phyloP scores from a whole-genome alignment of 2,329 filamentous ascomycete genomes.

The Aspergillus sclerotialis region DNA sequence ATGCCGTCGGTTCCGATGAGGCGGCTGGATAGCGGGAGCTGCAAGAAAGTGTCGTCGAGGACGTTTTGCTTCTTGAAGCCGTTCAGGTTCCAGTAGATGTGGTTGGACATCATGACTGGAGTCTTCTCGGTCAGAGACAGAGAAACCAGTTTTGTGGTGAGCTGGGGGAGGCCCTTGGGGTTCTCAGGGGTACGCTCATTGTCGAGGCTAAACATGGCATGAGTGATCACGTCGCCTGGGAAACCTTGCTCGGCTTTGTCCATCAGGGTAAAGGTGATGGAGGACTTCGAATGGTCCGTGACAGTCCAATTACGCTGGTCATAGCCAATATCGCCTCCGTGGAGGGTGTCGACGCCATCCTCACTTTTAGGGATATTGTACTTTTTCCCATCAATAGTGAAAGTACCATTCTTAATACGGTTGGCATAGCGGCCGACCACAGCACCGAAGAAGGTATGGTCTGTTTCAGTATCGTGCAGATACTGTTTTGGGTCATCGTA shows the following conservation, averaged over 20 bases:
- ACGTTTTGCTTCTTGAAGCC: constrained; percentile 39
- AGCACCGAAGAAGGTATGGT: constrained; percentile 43
- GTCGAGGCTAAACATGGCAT: constrained; percentile 40
- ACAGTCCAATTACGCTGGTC: constrained; percentile 46
- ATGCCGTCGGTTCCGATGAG: constrained; percentile 50
- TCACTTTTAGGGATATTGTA: constrained; percentile 48
- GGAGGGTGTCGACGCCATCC: constrained; percentile 44
- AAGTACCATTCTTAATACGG: constrained; percentile 51
- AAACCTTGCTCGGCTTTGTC: constrained; percentile 39
- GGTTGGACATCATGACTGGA: constrained; percentile 45
- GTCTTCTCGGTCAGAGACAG: constrained; percentile 39
- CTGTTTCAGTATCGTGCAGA: constrained; percentile 38
- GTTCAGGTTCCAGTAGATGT: constrained; percentile 48
- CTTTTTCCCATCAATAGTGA: constrained; percentile 40
- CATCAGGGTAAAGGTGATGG: constrained; percentile 41
- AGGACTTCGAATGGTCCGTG: constrained; percentile 31
- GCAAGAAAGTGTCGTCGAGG: constrained; percentile 37
- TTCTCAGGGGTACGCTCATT: constrained; percentile 28
- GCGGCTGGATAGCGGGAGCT: constrained; percentile 40
- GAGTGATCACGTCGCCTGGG: constrained; percentile 41
- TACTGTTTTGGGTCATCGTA: constrained; percentile 43
- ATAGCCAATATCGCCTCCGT: constrained; percentile 44
- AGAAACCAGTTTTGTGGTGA: constrained; percentile 40
- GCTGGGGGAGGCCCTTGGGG: constrained; percentile 34
- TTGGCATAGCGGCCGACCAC: constrained; percentile 49